A percentile compares a stretch with the other conserved stretches of the same genome.
Evolutionary conservation across 352 stramenopile species (phyloP).

Genomic region (Phytopythium mirpurense): DNA sequence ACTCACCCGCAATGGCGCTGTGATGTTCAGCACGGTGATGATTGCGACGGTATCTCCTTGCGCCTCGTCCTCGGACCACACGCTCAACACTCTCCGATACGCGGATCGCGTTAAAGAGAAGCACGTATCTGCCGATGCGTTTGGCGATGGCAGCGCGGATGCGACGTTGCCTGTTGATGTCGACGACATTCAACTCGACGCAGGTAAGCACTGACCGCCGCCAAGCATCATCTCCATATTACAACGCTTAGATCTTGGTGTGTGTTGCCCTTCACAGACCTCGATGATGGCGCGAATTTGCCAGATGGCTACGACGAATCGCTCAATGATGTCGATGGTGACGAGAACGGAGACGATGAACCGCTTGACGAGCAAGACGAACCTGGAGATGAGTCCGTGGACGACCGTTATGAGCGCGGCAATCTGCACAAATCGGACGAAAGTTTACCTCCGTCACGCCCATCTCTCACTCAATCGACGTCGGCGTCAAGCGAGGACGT

Average conservation of each 20-base stretch:
- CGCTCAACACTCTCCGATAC: conserved; percentile 97
- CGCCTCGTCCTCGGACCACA: conserved; percentile 93
- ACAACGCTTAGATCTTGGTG: too few relatives aligned
- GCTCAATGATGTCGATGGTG: conserved; percentile 20
- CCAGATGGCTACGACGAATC: conserved; percentile 22
- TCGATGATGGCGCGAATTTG: conserved; percentile 20
- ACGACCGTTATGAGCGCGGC: conserved; percentile 13
- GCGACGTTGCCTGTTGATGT: conserved; percentile 33
- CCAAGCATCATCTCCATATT: too few relatives aligned
- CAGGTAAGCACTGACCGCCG: conserved; percentile 16
- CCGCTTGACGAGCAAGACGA: conserved; percentile 3
- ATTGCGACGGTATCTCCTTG: conserved; percentile 94
- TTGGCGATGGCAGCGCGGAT: conserved; percentile 33
- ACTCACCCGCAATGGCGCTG: not conserved
- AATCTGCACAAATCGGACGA: conserved; percentile 3
- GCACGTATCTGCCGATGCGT: conserved; percentile 65
- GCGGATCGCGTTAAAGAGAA: conserved; percentile 97
- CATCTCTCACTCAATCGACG: not conserved
- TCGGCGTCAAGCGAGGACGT: conserved; percentile 48
- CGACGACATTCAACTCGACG: conserved; percentile 55
- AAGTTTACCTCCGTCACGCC: not conserved
- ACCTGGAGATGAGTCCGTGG: conserved; percentile 10
- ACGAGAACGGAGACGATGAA: conserved; percentile 15
- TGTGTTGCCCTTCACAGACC: conserved; percentile 15
- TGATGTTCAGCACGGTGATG: conserved; percentile 90